Evolutionary conservation across 371 early-diverging fungal genomes (phyloP).

Genomic region (Dentiscutata heterogama): DNA sequence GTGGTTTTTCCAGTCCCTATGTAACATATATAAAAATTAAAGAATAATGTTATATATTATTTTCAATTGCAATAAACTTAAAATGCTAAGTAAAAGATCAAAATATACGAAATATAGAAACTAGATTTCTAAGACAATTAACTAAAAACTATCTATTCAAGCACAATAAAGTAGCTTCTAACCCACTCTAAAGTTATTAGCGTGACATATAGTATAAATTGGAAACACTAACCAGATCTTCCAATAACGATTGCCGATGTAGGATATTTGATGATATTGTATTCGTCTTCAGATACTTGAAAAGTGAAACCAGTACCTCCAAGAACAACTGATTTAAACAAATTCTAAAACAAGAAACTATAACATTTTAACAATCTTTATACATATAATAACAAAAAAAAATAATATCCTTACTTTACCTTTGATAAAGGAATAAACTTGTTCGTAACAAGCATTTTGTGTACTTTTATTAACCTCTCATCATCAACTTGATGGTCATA

Average conservation of each 20-base stretch:
- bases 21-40: too few relatives aligned
- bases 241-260: slow-evolving; percentile 37
- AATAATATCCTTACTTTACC: slow-evolving; percentile 21
- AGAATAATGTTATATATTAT: too few relatives aligned
- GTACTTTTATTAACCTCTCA: slow-evolving; percentile 27
- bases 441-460: slow-evolving; percentile 38
- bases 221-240: slow-evolving; percentile 40
- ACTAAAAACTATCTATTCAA: too few relatives aligned
- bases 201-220: too few relatives aligned
- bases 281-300: slow-evolving; percentile 27
- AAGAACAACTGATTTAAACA: slow-evolving; percentile 9
- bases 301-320: slow-evolving; percentile 27
- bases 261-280: slow-evolving; percentile 36
- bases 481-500: background rate
- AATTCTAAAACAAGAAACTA: background rate
- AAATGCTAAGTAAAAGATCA: too few relatives aligned
- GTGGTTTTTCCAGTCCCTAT: slow-evolving; percentile 19
- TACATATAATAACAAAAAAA: too few relatives aligned
- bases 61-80: too few relatives aligned
- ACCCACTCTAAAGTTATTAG: background rate
- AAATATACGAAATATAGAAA: too few relatives aligned
- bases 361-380: background rate
- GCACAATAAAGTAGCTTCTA: slow-evolving; percentile 1
- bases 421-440: slow-evolving; percentile 41
- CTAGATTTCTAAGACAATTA: too few relatives aligned